Evolutionary conservation across 192 early-diverging fungal species (phyloP).

Genomic region (Backusella macrospora): DNA sequence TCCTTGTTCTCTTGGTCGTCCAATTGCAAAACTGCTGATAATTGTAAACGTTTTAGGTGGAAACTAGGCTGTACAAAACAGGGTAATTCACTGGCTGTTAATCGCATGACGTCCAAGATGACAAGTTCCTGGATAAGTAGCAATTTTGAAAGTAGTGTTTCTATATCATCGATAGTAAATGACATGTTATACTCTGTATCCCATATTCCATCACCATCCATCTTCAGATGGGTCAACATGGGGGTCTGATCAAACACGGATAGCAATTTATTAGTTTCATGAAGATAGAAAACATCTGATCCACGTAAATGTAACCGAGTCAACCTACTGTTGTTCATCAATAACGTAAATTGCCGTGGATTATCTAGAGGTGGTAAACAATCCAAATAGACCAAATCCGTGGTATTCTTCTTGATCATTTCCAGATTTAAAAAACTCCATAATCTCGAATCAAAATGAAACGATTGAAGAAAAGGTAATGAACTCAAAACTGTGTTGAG

Average conservation of each 20-base stretch:
- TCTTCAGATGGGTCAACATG: neutral
- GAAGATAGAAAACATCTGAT: neutral
- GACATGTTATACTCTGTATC: neutral
- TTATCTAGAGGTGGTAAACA: neutral
- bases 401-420: neutral
- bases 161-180: neutral
- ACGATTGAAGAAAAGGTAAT: neutral
- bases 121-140: neutral
- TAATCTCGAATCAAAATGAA: slow-evolving; percentile 1
- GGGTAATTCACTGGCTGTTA: too few species aligned
- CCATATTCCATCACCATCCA: neutral
- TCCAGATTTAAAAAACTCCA: neutral
- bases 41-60: neutral
- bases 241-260: neutral
- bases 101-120: neutral
- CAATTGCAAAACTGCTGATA: neutral
- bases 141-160: neutral
- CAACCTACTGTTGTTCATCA: neutral
- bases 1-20: neutral
- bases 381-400: neutral
- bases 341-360: neutral
- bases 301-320: neutral
- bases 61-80: too few species aligned
- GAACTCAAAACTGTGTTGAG: neutral
- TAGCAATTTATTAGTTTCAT: neutral